Conservation (phyloP, 495 filamentous ascomycete species). For the Penicillium odoratum region DNA sequence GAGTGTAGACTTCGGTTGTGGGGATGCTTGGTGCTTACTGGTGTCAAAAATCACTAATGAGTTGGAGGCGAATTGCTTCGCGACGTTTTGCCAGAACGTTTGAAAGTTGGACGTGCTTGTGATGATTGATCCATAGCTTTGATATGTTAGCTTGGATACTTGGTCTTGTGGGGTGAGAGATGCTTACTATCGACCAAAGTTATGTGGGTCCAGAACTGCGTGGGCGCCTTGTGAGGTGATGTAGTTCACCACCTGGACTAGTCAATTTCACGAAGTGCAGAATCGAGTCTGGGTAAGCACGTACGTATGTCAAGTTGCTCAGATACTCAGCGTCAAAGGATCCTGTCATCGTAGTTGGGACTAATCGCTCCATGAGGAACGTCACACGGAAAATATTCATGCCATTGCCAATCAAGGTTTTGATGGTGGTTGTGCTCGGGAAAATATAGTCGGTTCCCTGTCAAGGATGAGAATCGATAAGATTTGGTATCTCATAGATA, state of each 20-base stretch:
- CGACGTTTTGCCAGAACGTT: slow-evolving; percentile 65
- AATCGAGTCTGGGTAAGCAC: slow-evolving; percentile 1
- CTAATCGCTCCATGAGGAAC: slow-evolving; percentile 68
- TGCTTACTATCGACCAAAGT: slow-evolving; percentile 57
- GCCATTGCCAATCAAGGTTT: slow-evolving; percentile 58
- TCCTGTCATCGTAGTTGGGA: slow-evolving; percentile 49
- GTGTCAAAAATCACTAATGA: slow-evolving; percentile 60
- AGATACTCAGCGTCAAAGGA: slow-evolving; percentile 42
- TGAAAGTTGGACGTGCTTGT: slow-evolving; percentile 59
- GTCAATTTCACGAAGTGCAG: not conserved
- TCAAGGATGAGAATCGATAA: slow-evolving; percentile 35
- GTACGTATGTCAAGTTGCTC: slow-evolving; percentile 41
- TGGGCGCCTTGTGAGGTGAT: slow-evolving; percentile 64
- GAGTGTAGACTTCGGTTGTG: not conserved
- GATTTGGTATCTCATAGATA: not conserved
- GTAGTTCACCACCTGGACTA: slow-evolving; percentile 53
- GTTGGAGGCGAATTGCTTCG: slow-evolving; percentile 58
- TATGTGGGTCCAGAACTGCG: slow-evolving; percentile 68
- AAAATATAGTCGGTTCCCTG: slow-evolving; percentile 59
- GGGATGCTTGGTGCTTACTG: slow-evolving; percentile 22
- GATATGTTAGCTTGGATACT: not conserved
- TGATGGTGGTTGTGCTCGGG: slow-evolving; percentile 52
- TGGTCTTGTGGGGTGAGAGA: not conserved
- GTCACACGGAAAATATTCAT: slow-evolving; percentile 71
- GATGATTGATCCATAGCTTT: slow-evolving; percentile 65